A percentile compares a stretch with the other conserved stretches of the same genome.
These are phyloP conservation scores for Amylostereum areolatum DNA, from an alignment of 1,284 basidiomycete species.

Conservation along the genomic window DNA sequence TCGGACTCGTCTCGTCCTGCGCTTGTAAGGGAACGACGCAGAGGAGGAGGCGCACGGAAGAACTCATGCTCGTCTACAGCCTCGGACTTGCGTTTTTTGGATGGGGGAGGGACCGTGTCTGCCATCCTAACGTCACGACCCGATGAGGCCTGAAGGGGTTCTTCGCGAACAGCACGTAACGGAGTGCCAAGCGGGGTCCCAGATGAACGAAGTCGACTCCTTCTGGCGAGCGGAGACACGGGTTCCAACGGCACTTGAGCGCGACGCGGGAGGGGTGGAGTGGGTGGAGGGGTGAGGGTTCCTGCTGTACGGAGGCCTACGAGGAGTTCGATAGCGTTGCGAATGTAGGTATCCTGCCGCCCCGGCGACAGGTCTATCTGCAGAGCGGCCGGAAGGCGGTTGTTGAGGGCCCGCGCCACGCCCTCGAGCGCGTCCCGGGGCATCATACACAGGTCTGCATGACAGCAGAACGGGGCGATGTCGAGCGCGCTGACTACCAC, in stretches of 20 bases:
- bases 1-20: no score
- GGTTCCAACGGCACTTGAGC: not conserved
- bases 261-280: not conserved
- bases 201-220: not conserved
- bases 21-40: no score
- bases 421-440: constrained; percentile 34
- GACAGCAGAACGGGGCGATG: constrained; percentile 51
- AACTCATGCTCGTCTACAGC: no score
- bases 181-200: not conserved
- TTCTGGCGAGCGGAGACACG: not conserved
- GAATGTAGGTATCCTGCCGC: constrained; percentile 31
- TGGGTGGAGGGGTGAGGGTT: not conserved
- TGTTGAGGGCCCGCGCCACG: constrained; percentile 42
- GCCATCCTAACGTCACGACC: no score
- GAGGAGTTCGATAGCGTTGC: constrained; percentile 40
- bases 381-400: constrained; percentile 38
- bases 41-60: no score
- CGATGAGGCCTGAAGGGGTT: not conserved
- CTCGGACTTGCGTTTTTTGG: no score
- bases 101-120: no score
- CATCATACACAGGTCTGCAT: constrained; percentile 56
- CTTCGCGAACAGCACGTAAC: not conserved
- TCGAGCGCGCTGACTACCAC: constrained; percentile 51
- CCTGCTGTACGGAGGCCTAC: constrained; percentile 37
- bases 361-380: constrained; percentile 33